Evolutionary conservation across 129 eudicot genomes (phyloP).

Genomic region (Kitagawia praeruptora): DNA sequence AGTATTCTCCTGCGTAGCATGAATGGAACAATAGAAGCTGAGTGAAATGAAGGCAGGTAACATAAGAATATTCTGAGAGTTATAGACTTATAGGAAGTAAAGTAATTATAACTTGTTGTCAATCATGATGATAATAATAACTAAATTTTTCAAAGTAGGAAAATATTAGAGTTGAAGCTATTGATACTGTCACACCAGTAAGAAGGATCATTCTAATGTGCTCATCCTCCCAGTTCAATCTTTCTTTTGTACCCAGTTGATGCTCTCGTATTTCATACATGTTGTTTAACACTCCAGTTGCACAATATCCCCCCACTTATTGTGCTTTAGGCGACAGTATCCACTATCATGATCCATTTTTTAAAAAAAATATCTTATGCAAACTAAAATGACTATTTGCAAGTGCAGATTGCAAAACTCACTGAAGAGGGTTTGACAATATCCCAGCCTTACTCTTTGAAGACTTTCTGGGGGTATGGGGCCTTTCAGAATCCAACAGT

Average conservation of each 20-base stretch:
- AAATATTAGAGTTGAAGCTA: background rate
- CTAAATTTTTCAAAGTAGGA: background rate
- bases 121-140: background rate
- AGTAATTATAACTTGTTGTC: background rate
- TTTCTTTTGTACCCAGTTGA: background rate
- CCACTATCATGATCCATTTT: background rate
- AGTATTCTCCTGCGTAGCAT: background rate
- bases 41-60: background rate
- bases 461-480: slow-evolving; percentile 3
- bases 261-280: background rate
- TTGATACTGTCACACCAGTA: background rate
- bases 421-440: slow-evolving; percentile 2
- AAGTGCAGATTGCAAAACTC: slow-evolving; percentile 1
- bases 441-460: background rate
- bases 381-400: background rate
- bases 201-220: background rate
- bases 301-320: background rate
- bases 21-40: background rate
- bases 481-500: slow-evolving; percentile 1
- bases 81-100: background rate
- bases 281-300: background rate
- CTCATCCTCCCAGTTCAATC: background rate
- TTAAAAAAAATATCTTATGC: background rate
- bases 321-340: background rate
- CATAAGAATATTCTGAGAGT: background rate